Conservation (phyloP, 805 yeast species). For the Spathaspora hagerdaliae region DNA sequence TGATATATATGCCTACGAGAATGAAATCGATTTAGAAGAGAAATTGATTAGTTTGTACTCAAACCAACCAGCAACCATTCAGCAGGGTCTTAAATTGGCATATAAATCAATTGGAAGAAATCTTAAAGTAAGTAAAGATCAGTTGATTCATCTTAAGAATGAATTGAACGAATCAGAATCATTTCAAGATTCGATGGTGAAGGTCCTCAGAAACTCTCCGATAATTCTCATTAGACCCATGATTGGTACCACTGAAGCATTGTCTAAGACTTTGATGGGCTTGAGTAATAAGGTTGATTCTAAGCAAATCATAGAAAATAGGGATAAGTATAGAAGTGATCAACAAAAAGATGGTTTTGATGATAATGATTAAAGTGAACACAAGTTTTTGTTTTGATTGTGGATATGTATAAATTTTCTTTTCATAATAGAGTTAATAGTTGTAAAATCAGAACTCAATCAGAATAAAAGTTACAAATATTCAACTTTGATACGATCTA, state of each 20-base stretch:
- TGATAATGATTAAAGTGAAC: neutral
- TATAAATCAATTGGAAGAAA: slow-evolving; percentile 69
- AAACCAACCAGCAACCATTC: slow-evolving; percentile 70
- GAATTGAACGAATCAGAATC: slow-evolving; percentile 63
- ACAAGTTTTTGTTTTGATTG: neutral
- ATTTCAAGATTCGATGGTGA: slow-evolving; percentile 62
- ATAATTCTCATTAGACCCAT: slow-evolving; percentile 77
- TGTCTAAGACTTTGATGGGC: slow-evolving; percentile 79
- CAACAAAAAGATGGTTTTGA: slow-evolving; percentile 1
- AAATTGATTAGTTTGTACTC: slow-evolving; percentile 68
- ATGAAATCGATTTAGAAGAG: slow-evolving; percentile 30
- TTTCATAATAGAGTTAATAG: no score
- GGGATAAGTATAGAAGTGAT: slow-evolving; percentile 57
- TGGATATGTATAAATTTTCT: no score
- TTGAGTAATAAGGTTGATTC: slow-evolving; percentile 78
- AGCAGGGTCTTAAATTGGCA: slow-evolving; percentile 74
- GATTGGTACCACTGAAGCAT: slow-evolving; percentile 90
- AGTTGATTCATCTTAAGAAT: slow-evolving; percentile 54
- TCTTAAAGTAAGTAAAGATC: slow-evolving; percentile 59
- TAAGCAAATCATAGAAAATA: slow-evolving; percentile 49
- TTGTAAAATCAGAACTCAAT: no score
- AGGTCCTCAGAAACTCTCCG: slow-evolving; percentile 75
- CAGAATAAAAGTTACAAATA: no score
- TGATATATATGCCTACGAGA: slow-evolving; percentile 6
- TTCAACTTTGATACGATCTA: no score